A percentile compares a stretch with the other conserved stretches of the same genome.
phyloP scores from a whole-genome alignment of 148 eudicot species.

The Pharnaceum exiguum region DNA sequence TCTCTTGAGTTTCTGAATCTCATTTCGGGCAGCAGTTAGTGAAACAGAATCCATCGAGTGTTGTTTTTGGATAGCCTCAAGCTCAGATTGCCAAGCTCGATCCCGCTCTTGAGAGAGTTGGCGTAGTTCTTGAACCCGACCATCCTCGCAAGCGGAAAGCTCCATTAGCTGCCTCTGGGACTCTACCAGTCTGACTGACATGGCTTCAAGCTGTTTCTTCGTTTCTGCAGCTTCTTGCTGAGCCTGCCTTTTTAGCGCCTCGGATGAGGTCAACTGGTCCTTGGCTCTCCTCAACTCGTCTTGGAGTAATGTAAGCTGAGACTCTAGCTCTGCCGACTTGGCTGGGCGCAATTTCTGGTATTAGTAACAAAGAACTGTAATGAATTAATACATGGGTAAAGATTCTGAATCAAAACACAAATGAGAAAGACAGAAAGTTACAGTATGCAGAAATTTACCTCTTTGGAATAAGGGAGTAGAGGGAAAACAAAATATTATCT shows the following conservation, averaged over 20 bases:
- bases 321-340: slow-evolving; percentile 62
- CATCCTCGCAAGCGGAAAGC: slow-evolving; percentile 59
- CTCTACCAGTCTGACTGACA: slow-evolving; percentile 55
- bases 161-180: slow-evolving; percentile 59
- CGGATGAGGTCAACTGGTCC: slow-evolving; percentile 70
- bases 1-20: slow-evolving; percentile 63
- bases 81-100: slow-evolving; percentile 75
- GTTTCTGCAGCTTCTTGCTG: slow-evolving; percentile 72
- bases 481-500: too few relatives aligned
- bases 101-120: slow-evolving; percentile 84
- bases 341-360: slow-evolving; percentile 53
- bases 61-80: slow-evolving; percentile 73
- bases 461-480: too few relatives aligned
- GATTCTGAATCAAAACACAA: too few relatives aligned
- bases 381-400: too few relatives aligned
- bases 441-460: too few relatives aligned
- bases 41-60: slow-evolving; percentile 70
- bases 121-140: slow-evolving; percentile 60
- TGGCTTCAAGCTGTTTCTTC: slow-evolving; percentile 50
- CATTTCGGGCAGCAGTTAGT: slow-evolving; percentile 58
- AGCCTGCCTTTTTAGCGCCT: slow-evolving; percentile 43
- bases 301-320: slow-evolving; percentile 71
- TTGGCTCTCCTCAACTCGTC: slow-evolving; percentile 69
- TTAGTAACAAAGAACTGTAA: not conserved
- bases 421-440: too few relatives aligned